Conservation (phyloP, 352 stramenopile species). For the Plasmopara muralis region DNA sequence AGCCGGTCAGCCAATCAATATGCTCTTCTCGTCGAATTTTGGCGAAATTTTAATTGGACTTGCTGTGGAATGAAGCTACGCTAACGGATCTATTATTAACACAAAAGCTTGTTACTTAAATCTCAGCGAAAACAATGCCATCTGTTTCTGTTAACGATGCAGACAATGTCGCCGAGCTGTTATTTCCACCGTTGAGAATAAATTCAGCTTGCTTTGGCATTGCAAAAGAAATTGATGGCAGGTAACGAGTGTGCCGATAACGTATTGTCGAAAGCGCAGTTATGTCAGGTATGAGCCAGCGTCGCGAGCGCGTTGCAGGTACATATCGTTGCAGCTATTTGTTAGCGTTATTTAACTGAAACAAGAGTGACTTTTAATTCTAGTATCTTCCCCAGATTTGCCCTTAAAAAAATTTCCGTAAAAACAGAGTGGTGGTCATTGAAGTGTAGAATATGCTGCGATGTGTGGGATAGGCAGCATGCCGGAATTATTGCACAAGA, state of each 20-base stretch:
- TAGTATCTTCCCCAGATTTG: too few relatives aligned
- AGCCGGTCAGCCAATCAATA: slow-evolving; percentile 12
- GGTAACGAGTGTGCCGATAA: slow-evolving; percentile 9
- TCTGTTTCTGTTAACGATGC: not conserved
- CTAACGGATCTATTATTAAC: slow-evolving; percentile 11
- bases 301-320: too few relatives aligned
- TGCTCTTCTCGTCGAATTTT: slow-evolving; percentile 8
- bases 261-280: not conserved
- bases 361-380: too few relatives aligned
- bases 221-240: slow-evolving; percentile 16
- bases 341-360: too few relatives aligned
- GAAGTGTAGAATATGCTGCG: too few relatives aligned
- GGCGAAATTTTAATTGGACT: slow-evolving; percentile 21
- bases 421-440: too few relatives aligned
- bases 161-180: not conserved
- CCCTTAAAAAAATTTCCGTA: too few relatives aligned
- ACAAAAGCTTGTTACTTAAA: slow-evolving; percentile 3
- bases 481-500: too few relatives aligned
- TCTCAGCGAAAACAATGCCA: not conserved
- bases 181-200: not conserved
- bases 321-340: too few relatives aligned
- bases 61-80: slow-evolving; percentile 16
- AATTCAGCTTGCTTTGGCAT: slow-evolving; percentile 1
- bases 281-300: not conserved
- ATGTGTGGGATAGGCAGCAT: too few relatives aligned